Percentiles rank a stretch among this genome's conserved stretches.
These are phyloP conservation scores for Dipteronia sinensis DNA, from an alignment of 345 rosid species.

Conservation along the genomic window DNA sequence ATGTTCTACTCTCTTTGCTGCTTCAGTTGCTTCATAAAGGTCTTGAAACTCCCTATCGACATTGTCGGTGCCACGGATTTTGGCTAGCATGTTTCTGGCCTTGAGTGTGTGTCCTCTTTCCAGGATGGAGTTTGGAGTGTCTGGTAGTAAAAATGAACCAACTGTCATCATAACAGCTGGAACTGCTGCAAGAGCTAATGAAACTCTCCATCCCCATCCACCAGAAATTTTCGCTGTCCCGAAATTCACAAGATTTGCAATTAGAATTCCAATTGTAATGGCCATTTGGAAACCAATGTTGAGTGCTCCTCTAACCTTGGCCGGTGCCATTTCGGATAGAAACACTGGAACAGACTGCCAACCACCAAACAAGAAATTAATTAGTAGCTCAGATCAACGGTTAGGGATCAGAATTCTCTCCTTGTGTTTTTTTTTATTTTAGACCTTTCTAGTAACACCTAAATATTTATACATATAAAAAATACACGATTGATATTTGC, in stretches of 20 bases:
- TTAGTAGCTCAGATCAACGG: too few species aligned
- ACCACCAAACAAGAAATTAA: too few species aligned
- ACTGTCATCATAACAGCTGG: conserved; percentile 66
- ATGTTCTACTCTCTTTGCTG: conserved; percentile 54
- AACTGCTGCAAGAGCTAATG: conserved; percentile 66
- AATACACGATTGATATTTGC: too few species aligned
- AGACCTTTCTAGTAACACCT: too few species aligned
- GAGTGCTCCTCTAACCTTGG: conserved; percentile 72
- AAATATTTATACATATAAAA: too few species aligned
- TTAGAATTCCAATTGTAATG: conserved; percentile 69
- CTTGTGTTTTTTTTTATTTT: fast-evolving
- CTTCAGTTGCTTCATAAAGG: conserved; percentile 55
- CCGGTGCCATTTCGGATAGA: conserved; percentile 84
- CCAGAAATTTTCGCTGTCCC: conserved; percentile 50
- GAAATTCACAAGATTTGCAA: conserved; percentile 67
- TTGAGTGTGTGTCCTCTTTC: conserved; percentile 62
- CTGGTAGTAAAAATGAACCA: conserved; percentile 71
- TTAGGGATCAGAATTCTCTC: too few species aligned
- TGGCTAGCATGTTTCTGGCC: conserved; percentile 58
- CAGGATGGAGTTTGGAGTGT: conserved; percentile 75
- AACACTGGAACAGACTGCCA: conserved; percentile 70
- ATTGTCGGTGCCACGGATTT: conserved; percentile 52
- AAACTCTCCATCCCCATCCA: conserved; percentile 78
- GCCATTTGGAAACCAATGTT: conserved; percentile 82
- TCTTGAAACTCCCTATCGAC: conserved; percentile 69